phyloP scores from a whole-genome alignment of 2,329 filamentous ascomycete genomes.

The Xylaria digitata region DNA sequence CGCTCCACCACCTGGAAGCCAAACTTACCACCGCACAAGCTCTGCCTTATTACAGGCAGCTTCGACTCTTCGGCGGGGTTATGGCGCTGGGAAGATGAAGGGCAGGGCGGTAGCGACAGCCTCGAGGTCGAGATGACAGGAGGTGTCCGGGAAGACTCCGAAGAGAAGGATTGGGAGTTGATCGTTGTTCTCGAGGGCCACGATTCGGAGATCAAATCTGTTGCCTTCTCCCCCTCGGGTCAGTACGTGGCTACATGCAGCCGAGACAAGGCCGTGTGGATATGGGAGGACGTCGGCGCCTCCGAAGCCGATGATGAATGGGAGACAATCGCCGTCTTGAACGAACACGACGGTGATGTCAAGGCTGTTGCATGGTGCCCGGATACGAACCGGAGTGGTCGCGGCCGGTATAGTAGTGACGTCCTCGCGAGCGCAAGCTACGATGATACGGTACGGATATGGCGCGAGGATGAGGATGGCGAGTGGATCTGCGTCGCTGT shows the following conservation, averaged over 20 bases:
- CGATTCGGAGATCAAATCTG: constrained; percentile 89
- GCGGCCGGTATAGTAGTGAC: constrained; percentile 68
- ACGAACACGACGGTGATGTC: constrained; percentile 94
- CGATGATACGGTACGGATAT: constrained; percentile 89
- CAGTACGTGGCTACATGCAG: constrained; percentile 89
- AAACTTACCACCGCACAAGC: constrained; percentile 66
- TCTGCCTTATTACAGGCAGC: constrained; percentile 88
- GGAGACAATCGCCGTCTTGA: constrained; percentile 94
- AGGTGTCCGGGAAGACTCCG: constrained; percentile 57
- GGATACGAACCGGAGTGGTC: constrained; percentile 62
- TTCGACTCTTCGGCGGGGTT: constrained; percentile 93
- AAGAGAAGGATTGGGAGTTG: constrained; percentile 90
- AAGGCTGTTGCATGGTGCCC: constrained; percentile 96
- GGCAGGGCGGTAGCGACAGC: constrained; percentile 38
- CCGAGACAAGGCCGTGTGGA: constrained; percentile 95
- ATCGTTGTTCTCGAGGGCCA: constrained; percentile 93
- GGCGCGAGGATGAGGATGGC: constrained; percentile 86
- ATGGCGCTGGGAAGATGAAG: constrained; percentile 74
- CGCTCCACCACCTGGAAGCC: constrained; percentile 91
- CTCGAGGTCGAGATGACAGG: constrained; percentile 55
- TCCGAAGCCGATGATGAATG: constrained; percentile 89
- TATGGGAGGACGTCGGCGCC: constrained; percentile 90
- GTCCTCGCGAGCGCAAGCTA: constrained; percentile 92
- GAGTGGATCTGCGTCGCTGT: constrained; percentile 93
- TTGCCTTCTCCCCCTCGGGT: constrained; percentile 78